Evolutionary conservation across 768 basidiomycete species (phyloP).

Genomic region (Boletus tomentosulus): DNA sequence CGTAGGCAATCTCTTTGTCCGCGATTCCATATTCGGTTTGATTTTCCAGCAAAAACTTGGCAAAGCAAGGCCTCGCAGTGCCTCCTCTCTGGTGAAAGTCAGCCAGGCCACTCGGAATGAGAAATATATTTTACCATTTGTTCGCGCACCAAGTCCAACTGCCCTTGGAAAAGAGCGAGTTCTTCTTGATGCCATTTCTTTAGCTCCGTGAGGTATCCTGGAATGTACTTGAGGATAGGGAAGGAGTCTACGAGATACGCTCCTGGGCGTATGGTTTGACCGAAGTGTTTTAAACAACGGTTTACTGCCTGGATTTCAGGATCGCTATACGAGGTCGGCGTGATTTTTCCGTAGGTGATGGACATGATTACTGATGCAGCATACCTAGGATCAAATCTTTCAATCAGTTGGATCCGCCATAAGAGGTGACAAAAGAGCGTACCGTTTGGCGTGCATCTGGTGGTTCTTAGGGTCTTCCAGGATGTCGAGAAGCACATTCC

Average conservation of each 20-base stretch:
- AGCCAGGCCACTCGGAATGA: background rate
- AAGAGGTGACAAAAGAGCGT: background rate
- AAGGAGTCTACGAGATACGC: conserved; percentile 26
- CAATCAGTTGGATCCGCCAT: background rate
- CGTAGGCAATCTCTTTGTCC: conserved; percentile 36
- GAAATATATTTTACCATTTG: conserved; percentile 22
- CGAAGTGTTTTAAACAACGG: conserved; percentile 23
- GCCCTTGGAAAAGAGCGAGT: conserved; percentile 29
- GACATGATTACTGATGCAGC: conserved; percentile 37
- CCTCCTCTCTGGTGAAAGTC: conserved; percentile 19
- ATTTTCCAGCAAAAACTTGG: conserved; percentile 35
- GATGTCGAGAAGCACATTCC: conserved; percentile 33
- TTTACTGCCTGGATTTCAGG: conserved; percentile 32
- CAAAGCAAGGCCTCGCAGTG: conserved; percentile 29
- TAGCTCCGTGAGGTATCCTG: conserved; percentile 44
- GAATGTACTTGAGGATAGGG: conserved; percentile 22
- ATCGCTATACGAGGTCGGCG: conserved; percentile 35
- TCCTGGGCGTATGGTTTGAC: conserved; percentile 20
- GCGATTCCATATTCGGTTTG: conserved; percentile 29
- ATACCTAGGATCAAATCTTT: conserved; percentile 23
- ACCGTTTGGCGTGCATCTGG: conserved; percentile 34
- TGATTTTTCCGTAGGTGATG: conserved; percentile 38
- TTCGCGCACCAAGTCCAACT: conserved; percentile 27
- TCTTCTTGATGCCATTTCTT: conserved; percentile 48
- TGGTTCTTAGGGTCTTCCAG: conserved; percentile 31